Percentiles rank a stretch among this genome's conserved stretches.
phyloP scores from a whole-genome alignment of 2,329 filamentous ascomycete species.

The Diaporthe citrichinensis region DNA sequence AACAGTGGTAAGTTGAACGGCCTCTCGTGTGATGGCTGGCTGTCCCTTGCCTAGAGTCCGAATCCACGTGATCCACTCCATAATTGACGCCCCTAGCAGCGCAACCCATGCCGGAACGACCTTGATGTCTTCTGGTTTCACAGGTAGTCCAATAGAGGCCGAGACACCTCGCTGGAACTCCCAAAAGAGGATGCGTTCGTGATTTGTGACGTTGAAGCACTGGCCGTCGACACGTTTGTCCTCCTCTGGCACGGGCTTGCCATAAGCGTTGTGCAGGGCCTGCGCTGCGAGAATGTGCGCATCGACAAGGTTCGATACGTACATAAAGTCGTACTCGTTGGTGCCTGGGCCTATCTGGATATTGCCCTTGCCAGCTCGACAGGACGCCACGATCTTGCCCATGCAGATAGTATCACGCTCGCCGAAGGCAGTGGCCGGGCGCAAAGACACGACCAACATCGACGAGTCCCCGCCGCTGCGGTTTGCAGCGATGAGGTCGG shows the following conservation, averaged over 20 bases:
- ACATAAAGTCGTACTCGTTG: not conserved
- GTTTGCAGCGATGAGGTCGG: not conserved
- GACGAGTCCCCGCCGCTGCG: not conserved
- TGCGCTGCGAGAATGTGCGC: not conserved
- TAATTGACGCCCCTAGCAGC: not conserved
- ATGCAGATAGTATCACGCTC: not conserved
- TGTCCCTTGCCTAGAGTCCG: not conserved
- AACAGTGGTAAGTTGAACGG: not conserved
- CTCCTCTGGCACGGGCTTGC: not conserved
- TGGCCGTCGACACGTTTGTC: not conserved
- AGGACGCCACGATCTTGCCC: not conserved
- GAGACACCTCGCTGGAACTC: not conserved
- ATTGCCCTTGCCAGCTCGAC: not conserved
- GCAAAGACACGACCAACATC: not conserved
- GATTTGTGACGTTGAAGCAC: not conserved
- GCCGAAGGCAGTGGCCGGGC: not conserved
- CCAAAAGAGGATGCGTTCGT: not conserved
- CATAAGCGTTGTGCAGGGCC: not conserved
- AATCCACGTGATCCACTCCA: not conserved
- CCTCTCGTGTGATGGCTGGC: not conserved
- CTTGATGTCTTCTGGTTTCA: not conserved
- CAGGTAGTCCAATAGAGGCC: not conserved
- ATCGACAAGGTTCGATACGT: conserved; percentile 3
- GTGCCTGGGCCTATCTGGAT: not conserved
- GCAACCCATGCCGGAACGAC: not conserved